Evolutionary conservation across 2,329 filamentous ascomycete species (phyloP), one percentile per base, ranked within the genome.

Genomic region (Cercospora zeina): DNA sequence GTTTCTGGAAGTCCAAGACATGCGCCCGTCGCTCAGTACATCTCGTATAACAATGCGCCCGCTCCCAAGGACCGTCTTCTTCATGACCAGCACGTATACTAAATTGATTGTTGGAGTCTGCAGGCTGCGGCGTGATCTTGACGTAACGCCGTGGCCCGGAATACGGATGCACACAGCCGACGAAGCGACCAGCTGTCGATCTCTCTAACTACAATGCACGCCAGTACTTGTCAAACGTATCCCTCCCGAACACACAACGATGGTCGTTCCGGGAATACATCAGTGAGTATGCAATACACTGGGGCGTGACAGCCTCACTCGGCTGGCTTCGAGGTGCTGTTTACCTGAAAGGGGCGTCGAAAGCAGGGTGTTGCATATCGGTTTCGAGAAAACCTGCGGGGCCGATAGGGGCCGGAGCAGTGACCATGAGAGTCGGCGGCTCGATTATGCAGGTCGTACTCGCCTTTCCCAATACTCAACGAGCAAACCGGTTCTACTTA

Each of bases 111-210:
- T 21, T 13, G 39, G 19, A 14, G 39, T 45, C 9, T 11, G 39
- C 13, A 5, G 19, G 4, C 19, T 21, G 19, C 19, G 39, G 21
- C 21, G 16, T 16, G 13, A 16, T 45, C 21, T 33, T 31, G 47
- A 51, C 47, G 27, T 33, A 19, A 13, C 24, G 47, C 24, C 47
- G 47, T 30, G 30, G 30, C 10, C 47, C 47, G 47, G 47, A 30
- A 51, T 14, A 24, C 47, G 47, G 47, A 30, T 51, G 47, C n/a
- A 24, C 47, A 24, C 47, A 51, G 24, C 47, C 47, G 47, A 21
- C 7, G 47, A 51, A 30, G 47, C 47, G 30, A 33, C 14, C 24
- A 30, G 24, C 30, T 51, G 47, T 51, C 47, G 47, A 51, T 51
- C 47, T 45, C 24, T 24, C 49, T 11, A 53, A 1, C 14, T 53